These are phyloP conservation scores for Trametes cinnabarina DNA, from an alignment of 768 basidiomycete species.

Conservation along the genomic window DNA sequence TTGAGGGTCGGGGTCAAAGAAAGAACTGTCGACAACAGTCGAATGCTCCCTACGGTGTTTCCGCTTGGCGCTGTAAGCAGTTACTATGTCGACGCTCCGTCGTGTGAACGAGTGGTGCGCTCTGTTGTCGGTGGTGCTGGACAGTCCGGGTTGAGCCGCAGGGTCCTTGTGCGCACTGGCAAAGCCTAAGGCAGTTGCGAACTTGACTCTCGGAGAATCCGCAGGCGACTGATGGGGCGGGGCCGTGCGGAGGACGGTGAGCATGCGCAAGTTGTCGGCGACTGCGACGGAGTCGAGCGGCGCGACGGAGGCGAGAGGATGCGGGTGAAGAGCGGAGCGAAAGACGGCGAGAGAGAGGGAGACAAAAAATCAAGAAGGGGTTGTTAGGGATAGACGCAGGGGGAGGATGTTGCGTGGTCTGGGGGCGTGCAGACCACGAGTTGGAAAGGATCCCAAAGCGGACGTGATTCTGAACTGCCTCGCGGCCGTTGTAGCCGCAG, in stretches of 20 bases:
- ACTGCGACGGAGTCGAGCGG: slow-evolving; percentile 23
- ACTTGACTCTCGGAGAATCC: slow-evolving; percentile 41
- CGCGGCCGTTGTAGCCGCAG: slow-evolving; percentile 5
- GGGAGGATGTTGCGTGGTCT: slow-evolving; percentile 29
- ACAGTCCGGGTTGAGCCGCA: slow-evolving; percentile 10
- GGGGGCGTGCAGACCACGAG: slow-evolving; percentile 39
- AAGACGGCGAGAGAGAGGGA: slow-evolving; percentile 29
- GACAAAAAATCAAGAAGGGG: slow-evolving; percentile 23
- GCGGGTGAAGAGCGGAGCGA: slow-evolving; percentile 18
- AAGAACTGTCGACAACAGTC: slow-evolving; percentile 41
- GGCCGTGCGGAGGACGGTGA: slow-evolving; percentile 36
- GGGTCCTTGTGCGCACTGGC: slow-evolving; percentile 32
- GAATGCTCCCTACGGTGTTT: slow-evolving; percentile 36
- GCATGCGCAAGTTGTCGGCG: slow-evolving; percentile 39
- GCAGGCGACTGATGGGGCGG: slow-evolving; percentile 30
- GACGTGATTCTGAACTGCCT: slow-evolving; percentile 16
- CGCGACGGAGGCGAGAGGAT: slow-evolving; percentile 25
- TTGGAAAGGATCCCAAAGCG: slow-evolving; percentile 26
- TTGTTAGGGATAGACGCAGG: slow-evolving; percentile 27
- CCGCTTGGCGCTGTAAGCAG: slow-evolving; percentile 35
- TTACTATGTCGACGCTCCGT: slow-evolving; percentile 45
- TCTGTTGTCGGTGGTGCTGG: slow-evolving; percentile 28
- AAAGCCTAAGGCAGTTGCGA: slow-evolving; percentile 50
- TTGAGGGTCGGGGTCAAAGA: slow-evolving; percentile 39
- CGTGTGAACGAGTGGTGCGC: slow-evolving; percentile 34